Evolutionary conservation across 2,329 filamentous ascomycete species (phyloP), one percentile per base, ranked within the genome.

Genomic region (Pseudovirgaria hyperparasitica): DNA sequence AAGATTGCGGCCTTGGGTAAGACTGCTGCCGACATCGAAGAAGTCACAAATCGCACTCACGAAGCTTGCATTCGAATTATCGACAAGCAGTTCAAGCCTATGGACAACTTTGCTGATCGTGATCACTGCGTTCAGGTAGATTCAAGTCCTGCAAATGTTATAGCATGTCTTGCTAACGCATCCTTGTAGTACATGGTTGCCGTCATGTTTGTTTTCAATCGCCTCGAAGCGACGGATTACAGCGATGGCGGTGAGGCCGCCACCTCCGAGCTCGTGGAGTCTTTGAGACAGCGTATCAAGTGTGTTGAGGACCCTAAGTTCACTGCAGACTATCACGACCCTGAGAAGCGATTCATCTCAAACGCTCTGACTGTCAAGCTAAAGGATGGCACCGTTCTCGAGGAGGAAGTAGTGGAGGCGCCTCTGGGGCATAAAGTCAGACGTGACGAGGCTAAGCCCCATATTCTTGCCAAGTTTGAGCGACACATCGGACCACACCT

Each of bases 21-120:
- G 70, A 81, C 77, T 28, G 85, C 86, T 31, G 80, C 78, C 42
- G 87, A 98, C 57, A 57, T 98, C 65, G 87, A 92, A 65, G 70
- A 71, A 35, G 73, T 98, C 48, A 85, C 79, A 43, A 93, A 87
- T 73, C 79, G 90, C 46, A 98, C 90, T 6, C 90, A 98, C 65
- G 90, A 98, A 63, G 90, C 90, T 32, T 96, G 90, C 65, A 74
- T 98, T 53, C 85, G 90, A 48, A 98, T 98, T 62, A 98, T 98
- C 49, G 90, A 98, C 72, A 98, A 98, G 72, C 90, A 98, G 64
- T 92, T 93, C 72, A 96, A 94, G 72, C 77, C 86, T 45, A 92
- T 98, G 82, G 86, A 94, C 68, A 98, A 98, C 75, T 98, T 96
- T 32, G 90, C 90, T 50, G 90, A 98, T 63, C 85, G 90, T 50